Evolutionary conservation across 179 eudicot genomes (phyloP).

Genomic region (Drosera spatulata): DNA sequence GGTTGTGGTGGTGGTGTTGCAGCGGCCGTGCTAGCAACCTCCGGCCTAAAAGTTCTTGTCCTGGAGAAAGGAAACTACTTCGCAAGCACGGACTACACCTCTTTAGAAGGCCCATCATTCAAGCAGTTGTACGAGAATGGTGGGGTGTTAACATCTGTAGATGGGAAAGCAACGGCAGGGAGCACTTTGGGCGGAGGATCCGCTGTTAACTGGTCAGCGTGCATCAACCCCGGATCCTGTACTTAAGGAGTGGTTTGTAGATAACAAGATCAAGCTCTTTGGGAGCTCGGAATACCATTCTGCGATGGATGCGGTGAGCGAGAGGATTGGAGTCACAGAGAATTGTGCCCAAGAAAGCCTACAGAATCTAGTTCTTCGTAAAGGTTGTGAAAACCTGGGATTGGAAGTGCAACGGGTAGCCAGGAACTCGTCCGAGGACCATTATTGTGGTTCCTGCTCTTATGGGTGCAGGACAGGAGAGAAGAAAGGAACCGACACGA

Average conservation of each 20-base stretch:
- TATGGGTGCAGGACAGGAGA: conserved; percentile 53
- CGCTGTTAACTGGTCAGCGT: conserved; percentile 71
- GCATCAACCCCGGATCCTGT: conserved; percentile 44
- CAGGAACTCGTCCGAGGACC: conserved; percentile 46
- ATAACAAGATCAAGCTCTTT: conserved; percentile 26
- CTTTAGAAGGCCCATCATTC: conserved; percentile 51
- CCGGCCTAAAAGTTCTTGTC: conserved; percentile 55
- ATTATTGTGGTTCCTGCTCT: conserved; percentile 68
- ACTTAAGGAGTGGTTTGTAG: conserved; percentile 42
- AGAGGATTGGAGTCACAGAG: conserved; percentile 53
- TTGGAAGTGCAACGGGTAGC: conserved; percentile 35
- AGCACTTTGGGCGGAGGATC: conserved; percentile 74
- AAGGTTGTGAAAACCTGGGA: conserved; percentile 67
- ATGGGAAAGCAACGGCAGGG: conserved; percentile 43
- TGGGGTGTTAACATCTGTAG: conserved; percentile 38
- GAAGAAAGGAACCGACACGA: conserved; percentile 56
- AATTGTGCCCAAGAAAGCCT: conserved; percentile 49
- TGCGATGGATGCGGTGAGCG: conserved; percentile 50
- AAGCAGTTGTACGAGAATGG: conserved; percentile 40
- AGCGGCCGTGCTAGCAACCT: conserved; percentile 51
- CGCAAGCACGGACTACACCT: conserved; percentile 38
- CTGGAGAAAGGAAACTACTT: conserved; percentile 72
- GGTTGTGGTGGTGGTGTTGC: conserved; percentile 84
- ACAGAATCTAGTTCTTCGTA: conserved; percentile 59
- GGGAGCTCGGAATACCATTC: conserved; percentile 25